A percentile compares a stretch with the other conserved stretches of the same genome.
phyloP scores from a whole-genome alignment of 331 rosid species.

The Rosa hybrid region DNA sequence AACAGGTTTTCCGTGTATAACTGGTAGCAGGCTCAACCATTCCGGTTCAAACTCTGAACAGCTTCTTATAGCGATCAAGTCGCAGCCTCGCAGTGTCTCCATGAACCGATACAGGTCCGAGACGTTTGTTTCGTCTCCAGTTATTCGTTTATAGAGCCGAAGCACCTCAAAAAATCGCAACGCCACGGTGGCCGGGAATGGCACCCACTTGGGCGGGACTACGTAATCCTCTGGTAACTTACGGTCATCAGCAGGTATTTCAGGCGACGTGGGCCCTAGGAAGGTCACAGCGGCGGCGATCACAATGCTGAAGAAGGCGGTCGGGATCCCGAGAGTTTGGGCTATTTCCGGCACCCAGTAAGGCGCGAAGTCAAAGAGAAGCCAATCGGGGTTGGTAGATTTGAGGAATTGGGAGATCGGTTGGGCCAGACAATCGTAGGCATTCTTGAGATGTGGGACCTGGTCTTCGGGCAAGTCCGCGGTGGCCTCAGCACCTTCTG shows the following conservation, averaged over 20 bases:
- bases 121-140: neutral
- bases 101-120: neutral
- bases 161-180: constrained; percentile 12
- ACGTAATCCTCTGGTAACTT: constrained; percentile 18
- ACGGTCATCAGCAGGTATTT: neutral
- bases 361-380: constrained; percentile 25
- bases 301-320: constrained; percentile 18
- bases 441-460: constrained; percentile 16
- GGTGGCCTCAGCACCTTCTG: constrained; percentile 37
- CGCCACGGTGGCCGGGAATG: constrained; percentile 5
- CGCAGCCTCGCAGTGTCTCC: neutral
- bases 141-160: neutral
- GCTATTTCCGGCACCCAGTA: constrained; percentile 16
- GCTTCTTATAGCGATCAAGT: constrained; percentile 1
- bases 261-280: neutral
- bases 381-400: constrained; percentile 28
- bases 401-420: constrained; percentile 21
- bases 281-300: neutral
- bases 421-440: constrained; percentile 19
- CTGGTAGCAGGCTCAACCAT: constrained; percentile 19
- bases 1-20: constrained; percentile 5
- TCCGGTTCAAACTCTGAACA: constrained; percentile 21
- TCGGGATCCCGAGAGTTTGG: neutral
- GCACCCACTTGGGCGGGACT: constrained; percentile 27
- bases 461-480: constrained; percentile 13